Evolutionary conservation across 306 rosid genomes (phyloP).

Genomic region (Quercus wislizeni): DNA sequence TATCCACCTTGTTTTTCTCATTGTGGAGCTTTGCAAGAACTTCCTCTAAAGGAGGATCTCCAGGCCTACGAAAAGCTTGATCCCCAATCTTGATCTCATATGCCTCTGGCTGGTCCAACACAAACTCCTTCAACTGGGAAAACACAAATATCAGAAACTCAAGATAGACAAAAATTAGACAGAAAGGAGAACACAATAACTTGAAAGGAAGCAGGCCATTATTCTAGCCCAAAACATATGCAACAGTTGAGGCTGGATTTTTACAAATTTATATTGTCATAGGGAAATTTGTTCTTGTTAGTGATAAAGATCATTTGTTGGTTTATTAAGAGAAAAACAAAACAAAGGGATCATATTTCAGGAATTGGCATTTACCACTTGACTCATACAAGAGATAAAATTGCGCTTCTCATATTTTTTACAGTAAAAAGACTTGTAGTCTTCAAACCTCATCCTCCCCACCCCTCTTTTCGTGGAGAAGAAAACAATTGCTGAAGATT

Average conservation of each 20-base stretch:
- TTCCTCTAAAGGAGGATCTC: slow-evolving; percentile 80
- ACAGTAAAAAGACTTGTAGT: neutral
- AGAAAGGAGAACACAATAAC: neutral
- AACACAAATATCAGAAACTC: slow-evolving; percentile 4
- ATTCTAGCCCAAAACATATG: neutral
- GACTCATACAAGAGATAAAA: neutral
- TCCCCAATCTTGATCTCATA: slow-evolving; percentile 88
- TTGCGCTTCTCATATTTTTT: neutral
- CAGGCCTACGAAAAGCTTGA: slow-evolving; percentile 69
- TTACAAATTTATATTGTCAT: neutral
- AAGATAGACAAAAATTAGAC: neutral
- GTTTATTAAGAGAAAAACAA: neutral
- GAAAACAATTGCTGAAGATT: neutral
- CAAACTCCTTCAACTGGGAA: slow-evolving; percentile 79
- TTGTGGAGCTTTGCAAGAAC: slow-evolving; percentile 47
- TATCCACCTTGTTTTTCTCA: slow-evolving; percentile 39
- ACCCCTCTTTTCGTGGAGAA: no score
- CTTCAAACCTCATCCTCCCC: neutral
- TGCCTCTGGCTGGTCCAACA: slow-evolving; percentile 71
- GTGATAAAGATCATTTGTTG: neutral
- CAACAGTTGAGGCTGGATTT: neutral
- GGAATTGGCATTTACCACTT: no score
- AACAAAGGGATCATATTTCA: neutral
- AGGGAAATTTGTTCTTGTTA: neutral
- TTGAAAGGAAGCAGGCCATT: neutral